Percentiles rank a stretch among this genome's conserved stretches.
phyloP scores from a whole-genome alignment of 2,329 filamentous ascomycete species.

The Fonsecaea erecta region DNA sequence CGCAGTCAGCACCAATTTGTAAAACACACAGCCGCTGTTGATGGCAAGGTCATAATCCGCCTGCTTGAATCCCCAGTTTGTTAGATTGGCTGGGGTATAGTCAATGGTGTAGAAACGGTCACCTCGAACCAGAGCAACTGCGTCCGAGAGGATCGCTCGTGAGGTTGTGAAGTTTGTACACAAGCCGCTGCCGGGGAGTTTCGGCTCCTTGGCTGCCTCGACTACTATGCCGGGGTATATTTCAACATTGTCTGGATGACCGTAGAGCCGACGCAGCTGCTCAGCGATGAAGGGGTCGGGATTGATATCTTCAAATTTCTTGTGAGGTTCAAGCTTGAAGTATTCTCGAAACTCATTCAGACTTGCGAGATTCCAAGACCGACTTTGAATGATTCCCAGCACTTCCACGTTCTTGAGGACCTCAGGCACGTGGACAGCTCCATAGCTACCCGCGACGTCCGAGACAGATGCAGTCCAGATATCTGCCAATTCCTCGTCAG shows the following conservation, averaged over 20 bases:
- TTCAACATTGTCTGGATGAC: slow-evolving; percentile 59
- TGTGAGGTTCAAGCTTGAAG: slow-evolving; percentile 57
- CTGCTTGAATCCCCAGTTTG: slow-evolving; percentile 51
- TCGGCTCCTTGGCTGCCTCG: slow-evolving; percentile 60
- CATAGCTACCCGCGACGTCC: slow-evolving; percentile 64
- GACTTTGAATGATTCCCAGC: slow-evolving; percentile 65
- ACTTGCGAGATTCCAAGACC: slow-evolving; percentile 65
- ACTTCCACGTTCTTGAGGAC: slow-evolving; percentile 66
- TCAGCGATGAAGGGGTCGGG: slow-evolving; percentile 54
- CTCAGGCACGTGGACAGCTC: slow-evolving; percentile 63
- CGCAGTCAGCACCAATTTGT: slow-evolving; percentile 56
- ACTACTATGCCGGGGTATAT: slow-evolving; percentile 63
- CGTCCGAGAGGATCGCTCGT: slow-evolving; percentile 51
- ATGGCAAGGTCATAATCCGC: slow-evolving; percentile 50
- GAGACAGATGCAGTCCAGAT: slow-evolving; percentile 65
- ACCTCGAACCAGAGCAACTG: slow-evolving; percentile 51
- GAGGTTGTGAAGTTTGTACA: slow-evolving; percentile 55
- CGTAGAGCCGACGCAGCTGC: slow-evolving; percentile 54
- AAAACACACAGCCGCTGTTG: slow-evolving; percentile 56
- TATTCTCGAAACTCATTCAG: slow-evolving; percentile 62
- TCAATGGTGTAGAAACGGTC: slow-evolving; percentile 55
- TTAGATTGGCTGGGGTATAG: slow-evolving; percentile 48
- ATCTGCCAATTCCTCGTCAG: slow-evolving; percentile 62
- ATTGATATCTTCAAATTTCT: slow-evolving; percentile 59
- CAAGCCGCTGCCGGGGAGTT: slow-evolving; percentile 54